Percentiles rank a stretch among this genome's conserved stretches.
Conservation (phyloP, 2,329 filamentous ascomycete genomes). For the Podosphaera fusca region DNA sequence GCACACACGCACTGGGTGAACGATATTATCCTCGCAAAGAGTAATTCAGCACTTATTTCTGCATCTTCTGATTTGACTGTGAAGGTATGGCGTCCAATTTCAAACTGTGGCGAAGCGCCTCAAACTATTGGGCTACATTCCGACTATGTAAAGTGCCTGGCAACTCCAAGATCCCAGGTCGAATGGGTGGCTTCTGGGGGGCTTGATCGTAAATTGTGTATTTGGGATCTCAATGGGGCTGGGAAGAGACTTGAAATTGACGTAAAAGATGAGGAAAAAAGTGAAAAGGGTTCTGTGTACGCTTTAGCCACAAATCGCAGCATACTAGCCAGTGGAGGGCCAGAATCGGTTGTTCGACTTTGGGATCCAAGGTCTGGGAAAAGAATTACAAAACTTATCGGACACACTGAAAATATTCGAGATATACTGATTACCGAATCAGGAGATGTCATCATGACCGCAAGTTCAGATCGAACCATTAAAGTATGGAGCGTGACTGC, state of each 20-base stretch:
- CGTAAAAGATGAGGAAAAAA: slow-evolving; percentile 57
- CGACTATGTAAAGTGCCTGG: slow-evolving; percentile 90
- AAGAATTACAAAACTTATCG: slow-evolving; percentile 85
- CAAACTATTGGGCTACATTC: slow-evolving; percentile 75
- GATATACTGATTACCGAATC: slow-evolving; percentile 75
- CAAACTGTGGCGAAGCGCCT: slow-evolving; percentile 38
- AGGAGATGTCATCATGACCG: slow-evolving; percentile 79
- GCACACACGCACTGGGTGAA: slow-evolving; percentile 64
- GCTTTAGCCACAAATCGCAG: slow-evolving; percentile 59
- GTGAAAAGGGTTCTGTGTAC: slow-evolving; percentile 88
- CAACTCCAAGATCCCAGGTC: slow-evolving; percentile 44
- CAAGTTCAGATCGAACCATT: slow-evolving; percentile 87
- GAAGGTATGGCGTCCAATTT: slow-evolving; percentile 55
- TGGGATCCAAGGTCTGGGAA: slow-evolving; percentile 83
- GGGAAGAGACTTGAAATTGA: slow-evolving; percentile 77
- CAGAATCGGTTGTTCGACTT: slow-evolving; percentile 75
- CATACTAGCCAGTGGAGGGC: slow-evolving; percentile 76
- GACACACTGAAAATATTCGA: slow-evolving; percentile 84
- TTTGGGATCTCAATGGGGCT: slow-evolving; percentile 80
- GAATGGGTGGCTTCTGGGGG: slow-evolving; percentile 89
- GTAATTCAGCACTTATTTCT: slow-evolving; percentile 42
- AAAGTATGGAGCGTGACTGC: slow-evolving; percentile 96
- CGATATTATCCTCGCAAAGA: slow-evolving; percentile 43
- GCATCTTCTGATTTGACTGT: slow-evolving; percentile 55
- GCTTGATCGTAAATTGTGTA: slow-evolving; percentile 69